Percentiles rank a stretch among this genome's conserved stretches.
These are phyloP conservation scores for Candida pseudofarinosa DNA, from an alignment of 805 yeast genomes.

Conservation along the genomic window DNA sequence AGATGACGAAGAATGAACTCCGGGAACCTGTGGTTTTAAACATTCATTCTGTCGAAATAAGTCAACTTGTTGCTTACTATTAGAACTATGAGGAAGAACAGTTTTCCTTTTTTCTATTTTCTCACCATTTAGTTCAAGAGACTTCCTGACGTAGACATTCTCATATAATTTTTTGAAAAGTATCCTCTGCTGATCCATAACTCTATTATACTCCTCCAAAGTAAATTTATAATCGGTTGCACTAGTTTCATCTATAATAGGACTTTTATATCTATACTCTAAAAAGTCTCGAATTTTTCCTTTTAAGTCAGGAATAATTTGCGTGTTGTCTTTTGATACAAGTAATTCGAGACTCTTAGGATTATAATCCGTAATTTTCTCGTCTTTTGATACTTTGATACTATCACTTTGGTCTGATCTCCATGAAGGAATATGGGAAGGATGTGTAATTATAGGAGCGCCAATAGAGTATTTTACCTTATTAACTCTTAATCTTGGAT, in stretches of 20 bases:
- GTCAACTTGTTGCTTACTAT: constrained; percentile 38
- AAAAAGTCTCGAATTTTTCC: constrained; percentile 23
- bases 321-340: constrained; percentile 8
- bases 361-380: constrained; percentile 21
- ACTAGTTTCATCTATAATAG: constrained; percentile 36
- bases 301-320: constrained; percentile 25
- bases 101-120: constrained; percentile 47
- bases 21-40: constrained; percentile 42
- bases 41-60: constrained; percentile 43
- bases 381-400: constrained; percentile 6
- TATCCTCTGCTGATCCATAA: constrained; percentile 49
- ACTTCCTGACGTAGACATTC: constrained; percentile 30
- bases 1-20: constrained; percentile 39
- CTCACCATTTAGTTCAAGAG: constrained; percentile 41
- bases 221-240: constrained; percentile 27
- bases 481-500: constrained; percentile 23
- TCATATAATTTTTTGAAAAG: constrained; percentile 45
- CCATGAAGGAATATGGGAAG: constrained; percentile 43
- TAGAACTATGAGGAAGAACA: constrained; percentile 40
- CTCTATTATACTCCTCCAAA: constrained; percentile 56
- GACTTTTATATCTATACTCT: constrained; percentile 24
- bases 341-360: constrained; percentile 26
- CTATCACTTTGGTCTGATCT: constrained; percentile 20
- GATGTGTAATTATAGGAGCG: constrained; percentile 37
- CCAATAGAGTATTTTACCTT: constrained; percentile 29